phyloP scores from a whole-genome alignment of 192 early-diverging fungal species.

The Backusella parvicylindrica region DNA sequence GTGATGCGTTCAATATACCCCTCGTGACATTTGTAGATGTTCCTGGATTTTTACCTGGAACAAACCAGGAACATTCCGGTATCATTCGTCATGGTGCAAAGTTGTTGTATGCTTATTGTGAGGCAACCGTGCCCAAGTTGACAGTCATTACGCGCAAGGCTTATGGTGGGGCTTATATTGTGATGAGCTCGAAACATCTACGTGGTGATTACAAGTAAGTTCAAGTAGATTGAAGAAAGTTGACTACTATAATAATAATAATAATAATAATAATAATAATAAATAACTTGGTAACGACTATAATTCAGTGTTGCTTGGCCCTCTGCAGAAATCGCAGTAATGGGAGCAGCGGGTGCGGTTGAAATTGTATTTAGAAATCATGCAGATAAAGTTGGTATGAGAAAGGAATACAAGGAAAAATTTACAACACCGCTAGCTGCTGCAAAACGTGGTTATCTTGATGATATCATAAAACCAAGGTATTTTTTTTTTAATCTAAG shows the following conservation, averaged over 20 bases:
- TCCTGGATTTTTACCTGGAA: slow-evolving; percentile 94
- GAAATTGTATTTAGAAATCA: slow-evolving; percentile 91
- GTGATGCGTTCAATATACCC: slow-evolving; percentile 95
- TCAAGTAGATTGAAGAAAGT: no score
- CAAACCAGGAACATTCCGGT: slow-evolving; percentile 90
- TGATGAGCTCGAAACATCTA: slow-evolving; percentile 97
- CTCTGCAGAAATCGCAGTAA: slow-evolving; percentile 97
- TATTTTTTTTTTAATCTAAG: background rate
- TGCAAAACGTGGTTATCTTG: slow-evolving; percentile 84
- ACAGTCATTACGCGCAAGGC: slow-evolving; percentile 95
- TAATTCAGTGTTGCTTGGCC: slow-evolving; percentile 85
- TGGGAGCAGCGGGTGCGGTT: slow-evolving; percentile 97
- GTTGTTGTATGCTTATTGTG: slow-evolving; percentile 92
- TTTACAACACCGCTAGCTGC: slow-evolving; percentile 95
- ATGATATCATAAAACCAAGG: slow-evolving; percentile 64
- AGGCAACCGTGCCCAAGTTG: slow-evolving; percentile 96
- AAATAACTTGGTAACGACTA: background rate
- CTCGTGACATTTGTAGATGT: slow-evolving; percentile 94
- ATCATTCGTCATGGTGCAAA: slow-evolving; percentile 98
- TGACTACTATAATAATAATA: no score
- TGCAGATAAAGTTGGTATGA: slow-evolving; percentile 57
- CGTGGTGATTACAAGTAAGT: slow-evolving; percentile 74
- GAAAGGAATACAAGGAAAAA: slow-evolving; percentile 84
- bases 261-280: no score
- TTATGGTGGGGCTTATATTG: slow-evolving; percentile 97